These are phyloP conservation scores for Thielaviopsis cerberus DNA, from an alignment of 2,329 filamentous ascomycete genomes.

Conservation along the genomic window DNA sequence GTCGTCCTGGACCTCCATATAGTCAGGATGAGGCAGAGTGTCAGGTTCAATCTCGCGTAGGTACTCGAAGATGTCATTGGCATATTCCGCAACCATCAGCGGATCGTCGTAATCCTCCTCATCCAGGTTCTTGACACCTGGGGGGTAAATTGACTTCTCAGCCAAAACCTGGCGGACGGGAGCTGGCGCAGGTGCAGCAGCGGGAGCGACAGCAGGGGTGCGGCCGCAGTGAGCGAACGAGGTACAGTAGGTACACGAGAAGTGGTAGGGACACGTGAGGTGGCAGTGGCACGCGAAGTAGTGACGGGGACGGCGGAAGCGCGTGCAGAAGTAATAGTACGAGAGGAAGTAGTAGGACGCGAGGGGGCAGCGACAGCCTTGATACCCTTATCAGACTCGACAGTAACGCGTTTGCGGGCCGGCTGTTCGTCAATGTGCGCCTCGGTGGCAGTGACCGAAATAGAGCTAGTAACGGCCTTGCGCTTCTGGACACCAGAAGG, in stretches of 20 bases:
- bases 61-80: constrained; percentile 93
- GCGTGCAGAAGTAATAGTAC: background rate
- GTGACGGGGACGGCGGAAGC: too few relatives aligned
- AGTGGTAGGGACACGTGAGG: background rate
- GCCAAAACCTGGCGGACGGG: constrained; percentile 9
- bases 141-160: constrained; percentile 16
- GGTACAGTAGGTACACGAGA: background rate
- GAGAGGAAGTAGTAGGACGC: background rate
- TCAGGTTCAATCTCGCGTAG: constrained; percentile 68
- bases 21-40: constrained; percentile 68
- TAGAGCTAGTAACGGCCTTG: constrained; percentile 29
- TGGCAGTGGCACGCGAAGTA: background rate
- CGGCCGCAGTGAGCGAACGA: background rate
- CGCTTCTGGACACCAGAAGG: constrained; percentile 61
- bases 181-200: constrained; percentile 10
- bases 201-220: background rate
- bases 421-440: constrained; percentile 26
- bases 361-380: constrained; percentile 10
- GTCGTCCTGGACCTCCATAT: constrained; percentile 88
- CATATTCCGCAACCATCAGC: constrained; percentile 94
- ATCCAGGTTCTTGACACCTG: constrained; percentile 49
- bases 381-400: constrained; percentile 32
- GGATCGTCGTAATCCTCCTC: constrained; percentile 81
- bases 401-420: constrained; percentile 32
- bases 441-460: constrained; percentile 2